Conservation (phyloP, 345 rosid genomes). For the Laguncularia racemosa region DNA sequence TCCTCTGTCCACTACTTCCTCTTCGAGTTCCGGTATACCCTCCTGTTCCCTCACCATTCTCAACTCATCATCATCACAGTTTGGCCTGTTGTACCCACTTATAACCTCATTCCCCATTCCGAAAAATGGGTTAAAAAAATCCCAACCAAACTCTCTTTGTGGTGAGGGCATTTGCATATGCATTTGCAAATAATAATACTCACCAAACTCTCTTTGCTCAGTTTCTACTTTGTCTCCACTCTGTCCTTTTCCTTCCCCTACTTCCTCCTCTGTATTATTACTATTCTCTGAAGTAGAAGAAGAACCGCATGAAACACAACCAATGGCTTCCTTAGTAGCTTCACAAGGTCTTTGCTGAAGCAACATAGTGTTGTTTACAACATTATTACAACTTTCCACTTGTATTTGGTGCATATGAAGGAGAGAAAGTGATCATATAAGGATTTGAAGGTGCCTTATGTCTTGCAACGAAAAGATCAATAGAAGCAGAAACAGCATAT, state of each 20-base stretch:
- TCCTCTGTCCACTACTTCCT: constrained; percentile 27
- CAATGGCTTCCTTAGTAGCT: constrained; percentile 34
- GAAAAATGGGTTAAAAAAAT: constrained; percentile 62
- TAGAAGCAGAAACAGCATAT: constrained; percentile 59
- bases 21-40: constrained; percentile 77
- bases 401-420: constrained; percentile 19
- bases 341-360: constrained; percentile 45
- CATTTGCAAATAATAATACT: constrained; percentile 50
- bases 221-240: neutral
- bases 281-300: constrained; percentile 20
- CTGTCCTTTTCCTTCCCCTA: neutral
- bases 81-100: constrained; percentile 31
- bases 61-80: constrained; percentile 41
- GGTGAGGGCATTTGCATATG: constrained; percentile 40
- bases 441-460: constrained; percentile 63
- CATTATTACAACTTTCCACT: constrained; percentile 1
- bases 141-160: constrained; percentile 63
- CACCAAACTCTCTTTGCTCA: neutral
- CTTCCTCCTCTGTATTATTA: neutral
- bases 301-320: constrained; percentile 37
- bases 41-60: constrained; percentile 58
- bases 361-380: constrained; percentile 42
- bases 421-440: constrained; percentile 51
- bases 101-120: constrained; percentile 45
- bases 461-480: constrained; percentile 66